Base-by-base conservation (phyloP, 805 yeast species). In the Candida piceae region DNA sequence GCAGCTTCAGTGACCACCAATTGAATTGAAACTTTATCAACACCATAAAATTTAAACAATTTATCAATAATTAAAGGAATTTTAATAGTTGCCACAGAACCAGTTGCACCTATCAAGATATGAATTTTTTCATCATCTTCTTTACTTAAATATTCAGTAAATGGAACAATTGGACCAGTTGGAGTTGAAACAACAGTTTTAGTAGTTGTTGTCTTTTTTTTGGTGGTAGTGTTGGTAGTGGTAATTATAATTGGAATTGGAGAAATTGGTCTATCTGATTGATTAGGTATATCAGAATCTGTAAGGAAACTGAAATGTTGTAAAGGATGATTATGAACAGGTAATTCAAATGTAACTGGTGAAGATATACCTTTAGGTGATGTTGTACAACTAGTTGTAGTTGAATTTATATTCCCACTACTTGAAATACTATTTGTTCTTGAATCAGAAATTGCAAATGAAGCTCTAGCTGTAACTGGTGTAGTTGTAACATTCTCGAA, bases 11-110 rank as follows among this genome's bases (percentile, higher is more conserved):
- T 88, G 17, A 84, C 84, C 17, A 89, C 86, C 35, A 89, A 66
- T 60, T 89, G 96, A 43, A 89, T 84, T 4, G 88, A 78, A 4
- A 88, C 80, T 41, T 77, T 78, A 32, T 77, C 76, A 7, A 65
- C 76, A 5, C 88, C 85, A 60, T 84, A 90, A 6, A 82, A 70
- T 58, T 86, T 85, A 56, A 80, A 82, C 34, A 93, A 69, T 57
- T 87, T 86, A 54, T 83, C 95, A 46, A 93, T 86, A 27, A 93
- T 87, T 46, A 83, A 60, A 0, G 96, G 96, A 16, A 93, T 80
- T 59, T 93, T 93, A 45, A 93, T 87, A 3, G 97, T 86, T 5
- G 98, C 98, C 4, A 93, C 97, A 2, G 95, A 84, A 1, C 98
- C 98, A 1, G 97, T 86, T 15, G 94, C 95, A 15, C 94, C 98